Percentiles rank a stretch among this genome's conserved stretches.
These are phyloP conservation scores for Ceriops zippeliana DNA, from an alignment of 345 rosid genomes.

Conservation along the genomic window DNA sequence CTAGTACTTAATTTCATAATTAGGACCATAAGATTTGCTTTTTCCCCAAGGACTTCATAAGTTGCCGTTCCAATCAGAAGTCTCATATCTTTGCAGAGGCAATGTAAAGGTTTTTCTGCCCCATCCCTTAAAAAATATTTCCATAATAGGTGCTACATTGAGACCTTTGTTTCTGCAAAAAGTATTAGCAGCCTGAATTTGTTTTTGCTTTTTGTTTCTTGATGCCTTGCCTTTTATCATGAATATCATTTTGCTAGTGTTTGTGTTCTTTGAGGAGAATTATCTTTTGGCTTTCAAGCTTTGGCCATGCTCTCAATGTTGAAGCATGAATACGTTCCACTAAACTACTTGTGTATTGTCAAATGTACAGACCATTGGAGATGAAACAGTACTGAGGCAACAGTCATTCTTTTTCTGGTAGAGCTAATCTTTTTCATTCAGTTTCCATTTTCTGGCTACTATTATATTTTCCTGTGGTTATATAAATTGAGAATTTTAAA, in stretches of 20 bases:
- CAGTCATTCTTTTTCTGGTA: slow-evolving; percentile 29
- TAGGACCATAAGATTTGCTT: background rate
- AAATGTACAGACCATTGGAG: slow-evolving; percentile 25
- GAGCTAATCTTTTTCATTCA: slow-evolving; percentile 10
- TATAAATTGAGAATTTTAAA: slow-evolving; percentile 16
- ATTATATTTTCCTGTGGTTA: slow-evolving; percentile 7
- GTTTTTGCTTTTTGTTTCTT: background rate
- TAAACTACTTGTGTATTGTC: slow-evolving; percentile 14
- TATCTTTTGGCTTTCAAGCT: background rate
- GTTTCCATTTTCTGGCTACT: slow-evolving; percentile 17
- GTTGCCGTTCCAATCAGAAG: background rate
- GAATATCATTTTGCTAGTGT: background rate
- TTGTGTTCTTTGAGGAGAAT: background rate
- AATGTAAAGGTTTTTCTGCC: too few relatives aligned
- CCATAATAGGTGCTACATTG: background rate
- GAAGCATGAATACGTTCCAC: slow-evolving; percentile 3
- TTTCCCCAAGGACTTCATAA: background rate
- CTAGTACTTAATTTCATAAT: background rate
- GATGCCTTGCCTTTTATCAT: background rate
- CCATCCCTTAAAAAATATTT: background rate
- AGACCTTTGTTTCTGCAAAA: background rate
- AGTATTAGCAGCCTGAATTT: background rate
- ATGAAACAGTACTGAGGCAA: slow-evolving; percentile 25
- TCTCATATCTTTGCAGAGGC: background rate
- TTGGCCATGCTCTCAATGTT: background rate